Evolutionary conservation across 192 early-diverging fungal genomes (phyloP).

Genomic region (Podila epigama): DNA sequence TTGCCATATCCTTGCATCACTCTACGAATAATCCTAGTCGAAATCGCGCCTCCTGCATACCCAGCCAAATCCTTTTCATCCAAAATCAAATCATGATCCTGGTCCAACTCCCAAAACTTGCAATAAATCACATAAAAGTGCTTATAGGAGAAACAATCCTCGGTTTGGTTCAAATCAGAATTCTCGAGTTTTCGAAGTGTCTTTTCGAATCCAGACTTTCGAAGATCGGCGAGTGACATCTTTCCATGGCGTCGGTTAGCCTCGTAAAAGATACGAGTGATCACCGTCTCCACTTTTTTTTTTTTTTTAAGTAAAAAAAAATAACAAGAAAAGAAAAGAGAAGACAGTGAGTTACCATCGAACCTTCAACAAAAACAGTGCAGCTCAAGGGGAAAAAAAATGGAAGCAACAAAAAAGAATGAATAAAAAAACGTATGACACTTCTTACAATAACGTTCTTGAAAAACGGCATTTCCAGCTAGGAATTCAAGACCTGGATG

Average conservation of each 20-base stretch:
- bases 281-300: conserved; percentile 86
- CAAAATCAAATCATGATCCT: conserved; percentile 86
- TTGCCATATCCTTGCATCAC: conserved; percentile 74
- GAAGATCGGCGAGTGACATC: conserved; percentile 82
- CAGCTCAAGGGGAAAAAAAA: too few relatives aligned
- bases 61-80: conserved; percentile 69
- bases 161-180: conserved; percentile 63
- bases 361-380: too few relatives aligned
- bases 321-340: conserved; percentile 5
- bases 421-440: neutral
- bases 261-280: conserved; percentile 85
- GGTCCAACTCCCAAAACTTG: conserved; percentile 96
- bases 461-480: conserved; percentile 79
- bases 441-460: conserved; percentile 84
- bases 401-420: neutral
- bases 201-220: conserved; percentile 66
- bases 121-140: conserved; percentile 98
- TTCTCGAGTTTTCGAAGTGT: conserved; percentile 70
- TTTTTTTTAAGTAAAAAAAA: too few relatives aligned
- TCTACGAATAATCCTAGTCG: conserved; percentile 70
- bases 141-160: conserved; percentile 93
- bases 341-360: neutral
- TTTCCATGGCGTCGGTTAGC: conserved; percentile 71
- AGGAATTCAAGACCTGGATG: conserved; percentile 92
- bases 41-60: conserved; percentile 80